phyloP scores from a whole-genome alignment of 1,284 basidiomycete genomes.

The Coriolopsis trogii region DNA sequence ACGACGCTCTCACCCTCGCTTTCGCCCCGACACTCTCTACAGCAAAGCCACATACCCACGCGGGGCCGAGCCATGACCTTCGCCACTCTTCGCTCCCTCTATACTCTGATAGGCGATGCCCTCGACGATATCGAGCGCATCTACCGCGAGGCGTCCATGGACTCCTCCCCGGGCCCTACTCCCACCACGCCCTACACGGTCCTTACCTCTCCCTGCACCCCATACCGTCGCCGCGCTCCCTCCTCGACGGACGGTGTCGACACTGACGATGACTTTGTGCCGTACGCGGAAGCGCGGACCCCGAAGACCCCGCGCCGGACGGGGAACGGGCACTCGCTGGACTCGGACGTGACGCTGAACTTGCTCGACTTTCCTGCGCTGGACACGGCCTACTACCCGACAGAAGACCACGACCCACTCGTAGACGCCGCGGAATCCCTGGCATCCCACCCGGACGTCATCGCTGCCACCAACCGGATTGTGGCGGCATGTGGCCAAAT shows the following conservation, averaged over 20 bases:
- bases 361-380: slow-evolving; percentile 63
- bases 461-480: slow-evolving; percentile 60
- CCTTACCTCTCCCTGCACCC: slow-evolving; percentile 21
- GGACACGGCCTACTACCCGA: slow-evolving; percentile 49
- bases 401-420: slow-evolving; percentile 31
- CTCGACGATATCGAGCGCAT: slow-evolving; percentile 68
- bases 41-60: background rate
- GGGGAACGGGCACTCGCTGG: slow-evolving; percentile 3
- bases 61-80: slow-evolving; percentile 49
- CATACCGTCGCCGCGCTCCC: slow-evolving; percentile 7
- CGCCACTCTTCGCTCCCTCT: slow-evolving; percentile 60
- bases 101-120: slow-evolving; percentile 66
- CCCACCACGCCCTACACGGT: slow-evolving; percentile 23
- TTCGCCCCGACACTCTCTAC: background rate
- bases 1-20: background rate
- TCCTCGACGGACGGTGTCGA: slow-evolving; percentile 3
- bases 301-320: slow-evolving; percentile 19
- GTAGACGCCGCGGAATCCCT: slow-evolving; percentile 47
- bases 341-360: slow-evolving; percentile 6
- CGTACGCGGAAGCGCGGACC: background rate
- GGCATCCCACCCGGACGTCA: slow-evolving; percentile 58
- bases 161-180: slow-evolving; percentile 32
- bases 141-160: slow-evolving; percentile 41
- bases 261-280: slow-evolving; percentile 1
- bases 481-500: slow-evolving; percentile 71